These are phyloP conservation scores for Litchi chinensis DNA, from an alignment of 345 rosid species.

Conservation along the genomic window DNA sequence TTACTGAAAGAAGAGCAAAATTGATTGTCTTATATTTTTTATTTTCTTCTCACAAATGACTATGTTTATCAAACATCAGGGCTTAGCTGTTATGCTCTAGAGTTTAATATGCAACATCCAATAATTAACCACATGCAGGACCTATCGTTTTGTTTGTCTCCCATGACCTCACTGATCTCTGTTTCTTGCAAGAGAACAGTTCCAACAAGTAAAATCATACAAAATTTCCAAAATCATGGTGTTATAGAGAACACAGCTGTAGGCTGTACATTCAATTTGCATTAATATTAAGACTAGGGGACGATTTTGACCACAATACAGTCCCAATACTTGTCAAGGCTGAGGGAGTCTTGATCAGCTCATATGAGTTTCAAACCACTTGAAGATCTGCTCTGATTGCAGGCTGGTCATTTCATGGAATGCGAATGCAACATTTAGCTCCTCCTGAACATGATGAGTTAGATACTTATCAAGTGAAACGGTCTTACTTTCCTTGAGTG, in stretches of 20 bases:
- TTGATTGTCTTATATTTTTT: no score
- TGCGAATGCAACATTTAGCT: slow-evolving; percentile 90
- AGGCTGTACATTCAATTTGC: no score
- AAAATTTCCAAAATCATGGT: background rate
- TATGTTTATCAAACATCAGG: background rate
- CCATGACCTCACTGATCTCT: background rate
- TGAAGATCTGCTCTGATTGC: slow-evolving; percentile 77
- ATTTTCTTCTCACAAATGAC: no score
- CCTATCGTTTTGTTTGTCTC: background rate
- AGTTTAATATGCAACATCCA: background rate
- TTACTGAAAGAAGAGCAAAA: background rate
- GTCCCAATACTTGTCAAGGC: background rate
- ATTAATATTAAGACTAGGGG: no score
- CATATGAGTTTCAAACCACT: slow-evolving; percentile 91
- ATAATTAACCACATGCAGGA: background rate
- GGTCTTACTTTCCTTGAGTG: slow-evolving; percentile 37
- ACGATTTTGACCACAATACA: background rate
- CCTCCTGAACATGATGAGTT: slow-evolving; percentile 79
- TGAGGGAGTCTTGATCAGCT: slow-evolving; percentile 25
- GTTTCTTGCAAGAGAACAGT: background rate
- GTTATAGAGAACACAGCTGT: background rate
- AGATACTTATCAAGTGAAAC: slow-evolving; percentile 47
- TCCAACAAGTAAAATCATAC: background rate
- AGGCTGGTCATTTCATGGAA: slow-evolving; percentile 93
- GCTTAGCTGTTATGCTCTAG: background rate